phyloP scores from a whole-genome alignment of 176 grass and related monocot species.

The Oryza punctata region DNA sequence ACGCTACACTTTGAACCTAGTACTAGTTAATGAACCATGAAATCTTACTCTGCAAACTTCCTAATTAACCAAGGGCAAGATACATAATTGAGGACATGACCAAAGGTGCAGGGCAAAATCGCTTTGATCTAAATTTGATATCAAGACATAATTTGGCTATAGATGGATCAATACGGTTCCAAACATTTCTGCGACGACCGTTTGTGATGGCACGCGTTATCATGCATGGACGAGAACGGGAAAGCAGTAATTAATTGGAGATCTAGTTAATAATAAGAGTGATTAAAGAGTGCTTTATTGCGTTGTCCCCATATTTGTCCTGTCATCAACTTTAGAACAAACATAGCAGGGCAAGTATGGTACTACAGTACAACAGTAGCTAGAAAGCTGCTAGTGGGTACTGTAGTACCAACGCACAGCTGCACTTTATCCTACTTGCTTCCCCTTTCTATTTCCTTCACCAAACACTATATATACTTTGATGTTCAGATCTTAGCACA shows the following conservation, averaged over 20 bases:
- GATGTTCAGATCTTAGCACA: constrained; percentile 31
- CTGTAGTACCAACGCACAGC: constrained; percentile 20
- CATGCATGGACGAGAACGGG: neutral
- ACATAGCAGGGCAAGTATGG: neutral
- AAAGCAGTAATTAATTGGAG: neutral
- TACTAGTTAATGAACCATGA: too few species aligned
- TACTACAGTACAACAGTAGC: neutral
- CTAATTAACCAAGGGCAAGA: too few species aligned
- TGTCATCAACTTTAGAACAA: neutral
- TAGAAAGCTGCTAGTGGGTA: neutral
- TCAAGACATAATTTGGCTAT: neutral
- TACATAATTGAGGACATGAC: too few species aligned
- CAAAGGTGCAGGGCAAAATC: neutral
- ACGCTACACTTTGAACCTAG: too few species aligned
- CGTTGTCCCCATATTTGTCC: constrained; percentile 43
- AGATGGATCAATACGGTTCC: neutral
- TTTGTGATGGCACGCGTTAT: neutral
- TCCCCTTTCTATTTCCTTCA: constrained; percentile 13
- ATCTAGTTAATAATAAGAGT: constrained; percentile 19
- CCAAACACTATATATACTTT: constrained; percentile 25
- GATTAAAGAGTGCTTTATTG: constrained; percentile 48
- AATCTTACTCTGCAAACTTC: too few species aligned
- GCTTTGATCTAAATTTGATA: neutral
- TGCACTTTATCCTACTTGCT: constrained; percentile 1
- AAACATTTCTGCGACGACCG: neutral